These are phyloP conservation scores for Aspergillus neotritici DNA, from an alignment of 2,329 filamentous ascomycete genomes.

Conservation along the genomic window DNA sequence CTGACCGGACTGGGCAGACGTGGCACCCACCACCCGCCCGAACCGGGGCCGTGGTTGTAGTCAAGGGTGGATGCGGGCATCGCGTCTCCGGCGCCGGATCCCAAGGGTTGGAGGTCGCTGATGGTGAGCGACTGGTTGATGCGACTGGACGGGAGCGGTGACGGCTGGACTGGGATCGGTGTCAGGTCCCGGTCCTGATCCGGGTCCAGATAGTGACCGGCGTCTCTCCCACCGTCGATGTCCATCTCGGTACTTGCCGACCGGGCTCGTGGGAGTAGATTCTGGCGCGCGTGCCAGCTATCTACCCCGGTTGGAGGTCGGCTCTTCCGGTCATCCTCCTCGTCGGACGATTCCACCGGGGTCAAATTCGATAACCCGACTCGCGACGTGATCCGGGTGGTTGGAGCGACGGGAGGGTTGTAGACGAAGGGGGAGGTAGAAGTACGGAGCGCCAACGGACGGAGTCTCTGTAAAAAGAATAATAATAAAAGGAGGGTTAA, in stretches of 20 bases:
- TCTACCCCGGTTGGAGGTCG: not conserved
- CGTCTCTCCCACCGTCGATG: constrained; percentile 24
- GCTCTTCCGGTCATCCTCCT: constrained; percentile 23
- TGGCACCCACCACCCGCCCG: constrained; percentile 18
- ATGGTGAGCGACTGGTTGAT: constrained; percentile 28
- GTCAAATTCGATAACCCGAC: constrained; percentile 27
- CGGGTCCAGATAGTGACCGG: too few species aligned
- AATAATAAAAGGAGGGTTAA: constrained; percentile 8
- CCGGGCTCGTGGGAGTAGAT: constrained; percentile 2
- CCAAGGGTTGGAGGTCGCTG: constrained; percentile 12
- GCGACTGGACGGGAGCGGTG: constrained; percentile 26
- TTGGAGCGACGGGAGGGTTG: constrained; percentile 14
- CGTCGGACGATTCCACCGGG: constrained; percentile 33
- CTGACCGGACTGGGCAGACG: constrained; percentile 39
- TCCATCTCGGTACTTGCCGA: constrained; percentile 20
- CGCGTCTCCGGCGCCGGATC: too few species aligned
- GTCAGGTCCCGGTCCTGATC: constrained; percentile 15
- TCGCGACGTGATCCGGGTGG: constrained; percentile 10
- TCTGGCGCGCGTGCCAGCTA: constrained; percentile 1
- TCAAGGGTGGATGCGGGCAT: too few species aligned
- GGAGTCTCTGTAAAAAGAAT: constrained; percentile 23
- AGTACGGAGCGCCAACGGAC: constrained; percentile 27
- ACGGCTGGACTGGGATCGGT: constrained; percentile 19
- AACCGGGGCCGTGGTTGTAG: constrained; percentile 5
- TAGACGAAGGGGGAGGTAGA: constrained; percentile 18